These are phyloP conservation scores for Chloris gayana DNA, from an alignment of 176 grass and related monocot genomes.

Conservation along the genomic window DNA sequence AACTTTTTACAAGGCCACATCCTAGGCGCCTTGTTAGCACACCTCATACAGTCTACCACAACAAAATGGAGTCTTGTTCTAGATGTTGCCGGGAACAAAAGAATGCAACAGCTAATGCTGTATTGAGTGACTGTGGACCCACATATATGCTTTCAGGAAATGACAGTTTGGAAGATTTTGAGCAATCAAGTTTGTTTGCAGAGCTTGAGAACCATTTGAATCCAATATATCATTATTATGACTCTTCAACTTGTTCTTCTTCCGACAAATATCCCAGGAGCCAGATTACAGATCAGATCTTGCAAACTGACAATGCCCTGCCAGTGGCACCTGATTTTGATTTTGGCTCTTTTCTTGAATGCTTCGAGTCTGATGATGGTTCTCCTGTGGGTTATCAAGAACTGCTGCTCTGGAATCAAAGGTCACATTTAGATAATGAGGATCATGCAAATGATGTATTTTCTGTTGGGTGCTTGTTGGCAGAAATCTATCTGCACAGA, in stretches of 20 bases:
- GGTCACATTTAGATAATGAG: conserved; percentile 51
- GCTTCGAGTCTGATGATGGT: conserved; percentile 73
- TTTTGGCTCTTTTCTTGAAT: conserved; percentile 70
- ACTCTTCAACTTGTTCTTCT: conserved; percentile 38
- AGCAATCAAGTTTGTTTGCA: conserved; percentile 71
- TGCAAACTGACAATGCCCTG: conserved; percentile 26
- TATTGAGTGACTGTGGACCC: conserved; percentile 19
- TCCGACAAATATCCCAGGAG: conserved; percentile 39
- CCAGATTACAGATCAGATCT: conserved; percentile 27
- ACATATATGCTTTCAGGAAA: conserved; percentile 46
- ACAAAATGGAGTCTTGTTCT: conserved; percentile 53
- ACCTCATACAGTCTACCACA: conserved; percentile 52
- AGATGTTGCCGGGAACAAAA: conserved; percentile 50
- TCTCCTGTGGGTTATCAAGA: conserved; percentile 72
- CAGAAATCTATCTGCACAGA: conserved; percentile 81
- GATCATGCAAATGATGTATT: conserved; percentile 71
- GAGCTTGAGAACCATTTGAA: conserved; percentile 66
- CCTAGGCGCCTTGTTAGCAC: conserved; percentile 61
- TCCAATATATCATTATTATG: conserved; percentile 65
- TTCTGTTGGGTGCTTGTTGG: conserved; percentile 83
- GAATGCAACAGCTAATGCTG: conserved; percentile 15
- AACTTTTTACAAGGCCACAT: conserved; percentile 85
- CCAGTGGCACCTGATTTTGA: conserved; percentile 57
- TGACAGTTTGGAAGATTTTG: conserved; percentile 67
- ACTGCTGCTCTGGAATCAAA: conserved; percentile 71